phyloP scores from a whole-genome alignment of 768 basidiomycete genomes.

The Pleurotus pulmonarius region DNA sequence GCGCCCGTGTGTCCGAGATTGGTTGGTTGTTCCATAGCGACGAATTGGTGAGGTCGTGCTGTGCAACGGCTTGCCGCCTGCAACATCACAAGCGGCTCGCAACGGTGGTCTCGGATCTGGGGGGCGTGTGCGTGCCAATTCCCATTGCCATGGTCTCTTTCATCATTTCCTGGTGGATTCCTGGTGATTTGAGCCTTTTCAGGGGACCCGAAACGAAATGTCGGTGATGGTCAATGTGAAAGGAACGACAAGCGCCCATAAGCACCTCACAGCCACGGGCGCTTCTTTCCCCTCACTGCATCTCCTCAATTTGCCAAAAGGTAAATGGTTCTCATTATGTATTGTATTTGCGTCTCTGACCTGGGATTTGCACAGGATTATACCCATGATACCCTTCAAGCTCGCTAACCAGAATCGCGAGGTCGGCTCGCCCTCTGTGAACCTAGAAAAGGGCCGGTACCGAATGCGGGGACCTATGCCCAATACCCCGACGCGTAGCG shows the following conservation, averaged over 20 bases:
- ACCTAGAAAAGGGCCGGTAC: constrained; percentile 63
- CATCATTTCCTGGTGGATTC: not conserved
- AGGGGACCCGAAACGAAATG: not conserved
- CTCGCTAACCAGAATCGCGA: constrained; percentile 7
- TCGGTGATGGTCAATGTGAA: not conserved
- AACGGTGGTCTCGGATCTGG: constrained; percentile 4
- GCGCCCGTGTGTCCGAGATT: constrained; percentile 3
- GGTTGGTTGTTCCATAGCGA: constrained; percentile 4
- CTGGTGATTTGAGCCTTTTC: not conserved
- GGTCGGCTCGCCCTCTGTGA: constrained; percentile 53
- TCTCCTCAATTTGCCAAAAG: no score
- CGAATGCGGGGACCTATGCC: constrained; percentile 48
- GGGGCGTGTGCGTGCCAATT: not conserved
- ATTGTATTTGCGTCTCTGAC: not conserved
- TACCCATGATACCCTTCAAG: constrained; percentile 11
- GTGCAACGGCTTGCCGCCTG: constrained; percentile 1
- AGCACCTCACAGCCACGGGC: not conserved
- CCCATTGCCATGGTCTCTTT: constrained; percentile 2
- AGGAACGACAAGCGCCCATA: not conserved
- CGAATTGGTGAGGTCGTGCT: constrained; percentile 5
- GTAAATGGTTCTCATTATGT: no score
- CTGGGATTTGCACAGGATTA: not conserved
- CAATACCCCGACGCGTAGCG: constrained; percentile 12
- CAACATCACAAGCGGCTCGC: constrained; percentile 2
- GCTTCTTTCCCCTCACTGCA: not conserved